Percentiles rank a stretch among this genome's conserved stretches.
Conservation (phyloP, 2,329 filamentous ascomycete genomes). For the Leptographium flavum region DNA sequence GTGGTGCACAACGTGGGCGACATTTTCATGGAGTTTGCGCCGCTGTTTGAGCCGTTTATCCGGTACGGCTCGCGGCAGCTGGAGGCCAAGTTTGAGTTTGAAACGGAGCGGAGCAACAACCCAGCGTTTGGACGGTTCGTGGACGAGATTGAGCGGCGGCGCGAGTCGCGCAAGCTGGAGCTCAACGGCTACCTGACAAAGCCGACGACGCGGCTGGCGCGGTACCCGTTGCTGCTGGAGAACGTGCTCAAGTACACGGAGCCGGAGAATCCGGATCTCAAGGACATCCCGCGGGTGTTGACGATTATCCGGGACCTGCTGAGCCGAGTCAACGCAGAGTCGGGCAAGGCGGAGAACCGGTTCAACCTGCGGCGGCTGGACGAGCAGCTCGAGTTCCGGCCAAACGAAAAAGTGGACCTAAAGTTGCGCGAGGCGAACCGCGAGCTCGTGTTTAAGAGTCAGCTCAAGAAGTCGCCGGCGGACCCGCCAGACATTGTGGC, state of each 20-base stretch:
- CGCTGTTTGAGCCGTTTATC: slow-evolving; percentile 91
- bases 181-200: slow-evolving; percentile 97
- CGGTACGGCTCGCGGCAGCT: slow-evolving; percentile 91
- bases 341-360: slow-evolving; percentile 92
- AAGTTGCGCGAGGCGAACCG: slow-evolving; percentile 89
- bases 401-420: slow-evolving; percentile 81
- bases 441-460: slow-evolving; percentile 86
- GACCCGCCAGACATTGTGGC: slow-evolving; percentile 84
- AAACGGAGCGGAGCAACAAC: slow-evolving; percentile 84
- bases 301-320: slow-evolving; percentile 76
- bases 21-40: slow-evolving; percentile 84
- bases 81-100: slow-evolving; percentile 95
- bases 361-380: slow-evolving; percentile 91
- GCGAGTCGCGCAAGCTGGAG: slow-evolving; percentile 92
- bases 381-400: slow-evolving; percentile 78
- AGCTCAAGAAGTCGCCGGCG: slow-evolving; percentile 81
- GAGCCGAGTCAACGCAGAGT: slow-evolving; percentile 81
- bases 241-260: slow-evolving; percentile 86
- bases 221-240: slow-evolving; percentile 85
- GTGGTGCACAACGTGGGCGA: slow-evolving; percentile 86
- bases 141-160: slow-evolving; percentile 88
- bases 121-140: slow-evolving; percentile 79
- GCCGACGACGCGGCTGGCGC: slow-evolving; percentile 83
- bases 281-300: slow-evolving; percentile 84
- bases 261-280: slow-evolving; percentile 75